phyloP scores from a whole-genome alignment of 495 filamentous ascomycete species.

The Oidiodendron maius region DNA sequence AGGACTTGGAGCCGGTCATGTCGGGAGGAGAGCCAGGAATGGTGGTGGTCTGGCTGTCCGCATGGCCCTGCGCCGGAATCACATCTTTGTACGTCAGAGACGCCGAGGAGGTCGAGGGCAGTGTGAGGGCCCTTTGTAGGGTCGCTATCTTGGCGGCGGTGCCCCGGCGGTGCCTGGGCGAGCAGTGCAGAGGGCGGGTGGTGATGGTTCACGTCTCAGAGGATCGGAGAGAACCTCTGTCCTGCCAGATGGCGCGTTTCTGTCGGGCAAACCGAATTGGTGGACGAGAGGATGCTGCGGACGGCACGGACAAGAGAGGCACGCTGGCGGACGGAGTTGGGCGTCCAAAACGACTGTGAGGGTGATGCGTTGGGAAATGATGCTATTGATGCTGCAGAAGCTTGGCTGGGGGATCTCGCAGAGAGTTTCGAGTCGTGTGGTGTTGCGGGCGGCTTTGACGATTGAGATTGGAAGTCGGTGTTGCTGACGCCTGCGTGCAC shows the following conservation, averaged over 20 bases:
- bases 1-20: constrained; percentile 79
- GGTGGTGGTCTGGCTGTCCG: constrained; percentile 30
- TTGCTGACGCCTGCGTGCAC: no score
- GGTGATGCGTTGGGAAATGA: background rate
- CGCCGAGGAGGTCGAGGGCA: constrained; percentile 7
- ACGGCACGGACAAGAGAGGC: background rate
- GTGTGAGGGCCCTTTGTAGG: constrained; percentile 9
- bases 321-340: background rate
- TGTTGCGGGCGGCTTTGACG: no score
- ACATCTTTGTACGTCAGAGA: constrained; percentile 30
- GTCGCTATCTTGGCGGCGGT: constrained; percentile 23
- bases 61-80: constrained; percentile 52
- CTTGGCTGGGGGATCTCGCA: no score
- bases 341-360: background rate
- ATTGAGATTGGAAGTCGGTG: no score
- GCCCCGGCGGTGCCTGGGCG: background rate
- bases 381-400: constrained; percentile 4
- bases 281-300: background rate
- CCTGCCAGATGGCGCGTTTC: no score
- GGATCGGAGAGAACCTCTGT: background rate
- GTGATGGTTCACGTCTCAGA: background rate
- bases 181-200: background rate
- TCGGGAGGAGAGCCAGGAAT: constrained; percentile 77
- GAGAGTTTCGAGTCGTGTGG: no score
- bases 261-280: background rate